Evolutionary conservation across 73 alveolate species (phyloP), one percentile per base, ranked within the genome.

Genomic region (Paramecium octaurelia): DNA sequence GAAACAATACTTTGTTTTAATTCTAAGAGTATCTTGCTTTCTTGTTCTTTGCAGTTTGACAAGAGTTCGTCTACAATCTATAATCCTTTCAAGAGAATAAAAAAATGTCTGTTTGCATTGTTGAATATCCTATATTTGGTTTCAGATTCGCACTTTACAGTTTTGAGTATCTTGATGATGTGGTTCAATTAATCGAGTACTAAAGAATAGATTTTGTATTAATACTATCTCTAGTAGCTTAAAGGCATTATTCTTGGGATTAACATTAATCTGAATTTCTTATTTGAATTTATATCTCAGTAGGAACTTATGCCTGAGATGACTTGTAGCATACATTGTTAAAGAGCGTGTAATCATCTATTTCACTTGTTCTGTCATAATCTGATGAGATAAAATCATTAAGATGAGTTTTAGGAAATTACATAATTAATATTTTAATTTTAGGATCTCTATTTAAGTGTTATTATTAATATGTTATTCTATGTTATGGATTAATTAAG

Each of bases 21-120:
- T 73, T 73, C 87, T 42, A 36, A 36, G 34, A 73, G 46, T 12
- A 73, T 73, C 40, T 36, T 73, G 12, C 64, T 80, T 43, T 34
- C 64, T 20, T 43, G 24, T 44, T 44, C 76, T 44, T 24, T 46
- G 6, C 91, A 80, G 24, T 80, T 80, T 6, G 91, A 44, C 12
- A 80, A 80, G 12, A 80, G 57, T 35, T 80, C 91, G 20, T 44
- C 50, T 7, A 80, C 91, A 10, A 80, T 80, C 29, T 80, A 24
- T 20, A 80, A 38, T 11, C 60, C 68, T 23, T 38, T 75, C n/a
- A 23, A 9, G n/a, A 75, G 46, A 21, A 42, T 38, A 31, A 34
- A 21, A 34, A 75, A 42, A 14, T 75, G 40, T 36, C 40, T 8
- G 18, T 29, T 75, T 1, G 60, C 68, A 75, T 75, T 75, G 11